These are phyloP conservation scores for Megacollybia marginata DNA, from an alignment of 768 basidiomycete species.

Conservation along the genomic window DNA sequence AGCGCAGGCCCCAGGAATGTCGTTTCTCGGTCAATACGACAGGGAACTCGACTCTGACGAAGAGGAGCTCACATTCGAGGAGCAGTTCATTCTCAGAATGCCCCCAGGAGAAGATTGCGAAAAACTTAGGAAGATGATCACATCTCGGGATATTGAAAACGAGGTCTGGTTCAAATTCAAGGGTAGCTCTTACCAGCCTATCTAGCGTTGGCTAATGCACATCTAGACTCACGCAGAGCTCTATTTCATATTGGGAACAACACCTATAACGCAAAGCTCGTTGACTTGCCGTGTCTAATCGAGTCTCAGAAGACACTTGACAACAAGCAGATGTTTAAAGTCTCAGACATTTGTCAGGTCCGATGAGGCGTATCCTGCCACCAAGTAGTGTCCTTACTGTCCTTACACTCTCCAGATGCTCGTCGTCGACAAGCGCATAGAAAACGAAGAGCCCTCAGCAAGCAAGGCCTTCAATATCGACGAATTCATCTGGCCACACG, in stretches of 20 bases:
- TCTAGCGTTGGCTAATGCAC: constrained; percentile 5
- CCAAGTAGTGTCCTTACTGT: constrained; percentile 3
- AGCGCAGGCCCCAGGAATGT: constrained; percentile 76
- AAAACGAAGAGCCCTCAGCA: constrained; percentile 58
- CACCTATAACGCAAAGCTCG: constrained; percentile 85
- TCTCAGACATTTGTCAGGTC: constrained; percentile 97
- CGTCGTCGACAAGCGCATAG: constrained; percentile 70
- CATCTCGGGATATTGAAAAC: constrained; percentile 65
- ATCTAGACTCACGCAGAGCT: constrained; percentile 80
- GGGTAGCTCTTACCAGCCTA: constrained; percentile 36
- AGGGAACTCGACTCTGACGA: constrained; percentile 93
- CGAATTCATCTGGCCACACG: constrained; percentile 97
- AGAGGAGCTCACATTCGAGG: constrained; percentile 92
- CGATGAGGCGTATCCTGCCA: constrained; percentile 3
- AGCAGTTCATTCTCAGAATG: constrained; percentile 91
- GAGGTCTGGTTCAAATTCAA: constrained; percentile 99
- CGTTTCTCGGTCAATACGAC: constrained; percentile 88
- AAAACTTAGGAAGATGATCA: constrained; percentile 73
- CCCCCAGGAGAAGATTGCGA: constrained; percentile 80
- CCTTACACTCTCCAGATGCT: constrained; percentile 61
- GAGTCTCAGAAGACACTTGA: constrained; percentile 96
- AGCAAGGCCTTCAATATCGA: constrained; percentile 80
- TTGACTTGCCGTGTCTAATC: constrained; percentile 90
- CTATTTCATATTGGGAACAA: constrained; percentile 80
- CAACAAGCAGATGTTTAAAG: constrained; percentile 96